A percentile compares a stretch with the other conserved stretches of the same genome.
Conservation (phyloP, 345 rosid species). For the Atalantia buxifolia region DNA sequence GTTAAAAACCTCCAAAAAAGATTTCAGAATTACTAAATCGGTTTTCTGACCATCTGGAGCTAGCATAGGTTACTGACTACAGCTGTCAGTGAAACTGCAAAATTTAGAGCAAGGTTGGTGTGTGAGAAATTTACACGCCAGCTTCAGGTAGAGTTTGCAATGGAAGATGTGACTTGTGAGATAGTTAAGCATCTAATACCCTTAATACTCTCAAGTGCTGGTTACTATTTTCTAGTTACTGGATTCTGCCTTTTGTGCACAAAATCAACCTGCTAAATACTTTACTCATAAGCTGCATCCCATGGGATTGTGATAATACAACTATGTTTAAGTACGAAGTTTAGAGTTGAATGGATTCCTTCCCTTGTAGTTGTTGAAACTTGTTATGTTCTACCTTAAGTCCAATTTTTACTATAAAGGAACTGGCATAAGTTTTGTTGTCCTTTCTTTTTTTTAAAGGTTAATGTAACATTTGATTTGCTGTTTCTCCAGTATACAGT, state of each 20-base stretch:
- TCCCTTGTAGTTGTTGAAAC: neutral
- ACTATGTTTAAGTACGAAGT: neutral
- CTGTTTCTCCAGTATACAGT: conserved; percentile 66
- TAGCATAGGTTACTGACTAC: neutral
- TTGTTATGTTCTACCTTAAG: neutral
- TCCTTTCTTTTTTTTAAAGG: neutral
- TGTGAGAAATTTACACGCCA: neutral
- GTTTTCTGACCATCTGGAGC: neutral
- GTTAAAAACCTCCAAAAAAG: neutral
- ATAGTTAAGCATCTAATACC: neutral
- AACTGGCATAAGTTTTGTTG: neutral
- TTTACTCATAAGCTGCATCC: neutral
- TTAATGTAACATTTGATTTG: neutral
- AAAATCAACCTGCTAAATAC: neutral
- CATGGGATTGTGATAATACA: neutral
- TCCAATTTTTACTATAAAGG: neutral
- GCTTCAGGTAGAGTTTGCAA: neutral
- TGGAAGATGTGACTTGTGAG: neutral
- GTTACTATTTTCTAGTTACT: neutral
- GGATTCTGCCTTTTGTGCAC: neutral
- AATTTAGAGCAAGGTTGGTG: neutral
- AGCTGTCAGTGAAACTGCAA: neutral
- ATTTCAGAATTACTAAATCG: neutral
- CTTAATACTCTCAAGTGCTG: neutral
- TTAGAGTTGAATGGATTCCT: neutral